These are phyloP conservation scores for Cladosporium phlei DNA, from an alignment of 2,329 filamentous ascomycete genomes.

Conservation along the genomic window DNA sequence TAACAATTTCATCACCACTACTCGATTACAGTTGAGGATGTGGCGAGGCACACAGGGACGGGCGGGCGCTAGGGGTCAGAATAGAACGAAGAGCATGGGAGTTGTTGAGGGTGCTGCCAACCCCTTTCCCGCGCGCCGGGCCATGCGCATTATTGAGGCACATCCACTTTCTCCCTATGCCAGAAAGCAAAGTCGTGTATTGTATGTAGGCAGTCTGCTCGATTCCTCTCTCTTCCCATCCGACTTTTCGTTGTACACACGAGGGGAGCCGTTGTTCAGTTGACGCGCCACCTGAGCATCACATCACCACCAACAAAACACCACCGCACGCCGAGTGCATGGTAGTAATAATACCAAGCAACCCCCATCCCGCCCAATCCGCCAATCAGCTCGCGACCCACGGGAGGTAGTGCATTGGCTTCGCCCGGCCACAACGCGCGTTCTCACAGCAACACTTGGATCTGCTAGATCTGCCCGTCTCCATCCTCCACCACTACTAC, in stretches of 20 bases:
- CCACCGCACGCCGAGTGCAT: conserved; percentile 7
- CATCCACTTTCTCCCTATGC: no score
- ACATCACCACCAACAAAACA: neutral
- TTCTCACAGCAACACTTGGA: conserved; percentile 31
- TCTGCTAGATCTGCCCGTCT: conserved; percentile 15
- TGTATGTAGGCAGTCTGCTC: no score
- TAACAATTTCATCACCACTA: no score
- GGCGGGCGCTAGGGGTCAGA: conserved; percentile 2
- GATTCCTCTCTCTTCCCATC: neutral
- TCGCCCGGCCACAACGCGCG: conserved; percentile 24
- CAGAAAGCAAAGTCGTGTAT: neutral
- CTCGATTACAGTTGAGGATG: neutral
- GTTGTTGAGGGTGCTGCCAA: conserved; percentile 4
- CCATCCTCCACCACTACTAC: conserved; percentile 14
- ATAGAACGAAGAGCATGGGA: conserved; percentile 2
- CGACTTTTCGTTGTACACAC: neutral
- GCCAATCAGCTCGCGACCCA: conserved; percentile 25
- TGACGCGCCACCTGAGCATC: no score
- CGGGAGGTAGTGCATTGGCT: conserved; percentile 24
- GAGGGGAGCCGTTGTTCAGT: conserved; percentile 7
- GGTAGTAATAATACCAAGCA: neutral
- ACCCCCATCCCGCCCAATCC: conserved; percentile 12
- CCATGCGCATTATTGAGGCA: neutral
- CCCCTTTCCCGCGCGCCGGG: conserved; percentile 9
- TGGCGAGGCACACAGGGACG: neutral